Base-by-base conservation (phyloP, 805 yeast genomes). In the Wickerhamiella alocasiicola region DNA sequence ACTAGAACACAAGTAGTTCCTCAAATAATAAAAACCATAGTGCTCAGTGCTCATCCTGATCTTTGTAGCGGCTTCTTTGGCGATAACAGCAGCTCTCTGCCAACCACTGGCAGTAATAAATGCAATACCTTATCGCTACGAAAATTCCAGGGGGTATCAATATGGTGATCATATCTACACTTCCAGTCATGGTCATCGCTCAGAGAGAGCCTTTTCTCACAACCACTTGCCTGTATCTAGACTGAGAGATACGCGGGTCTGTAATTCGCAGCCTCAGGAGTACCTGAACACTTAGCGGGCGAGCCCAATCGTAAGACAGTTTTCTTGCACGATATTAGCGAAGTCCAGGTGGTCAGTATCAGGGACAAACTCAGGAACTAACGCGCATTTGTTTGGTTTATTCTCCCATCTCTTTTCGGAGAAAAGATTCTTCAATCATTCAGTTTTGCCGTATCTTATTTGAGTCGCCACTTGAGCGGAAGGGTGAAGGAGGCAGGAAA, bases 81-180 rank as follows among this genome's bases (percentile, higher is more conserved):
- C 13, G 5, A 20, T 62, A 39, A 81, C 61, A 1, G 84, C 85
- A 32, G 77, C 74, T 4, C 83, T 71, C 44, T 81, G 91, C 88
- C 88, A 81, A 1, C 91, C 93, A 12, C 76, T 77, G 5, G 87
- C 83, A 1, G 81, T 70, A 25, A 79, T 68, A n/a, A n/a, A 0
- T 76, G 75, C 16, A 78, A 56, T 52, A 78, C 63, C 24, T 59
- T 58, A 56, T 9, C 47, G 46, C 1, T 63, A 43, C 57, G 48
- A 5, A 72, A 59, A 34, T 52, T 52, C 1, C 62, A 57, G 2
- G 83, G 83, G 20, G 55, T 61, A 2, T 49, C 46, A 7, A 53
- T 45, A 11, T 6, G 5, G 16, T 27, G 15, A 27, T 19, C 12
- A 3, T n/a, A 21, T 7, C 20, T 17, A 6, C 7, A 3, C 4